Percentiles rank a stretch among this genome's conserved stretches.
phyloP scores from a whole-genome alignment of 441 rosid species.

The Aleurites moluccanus region DNA sequence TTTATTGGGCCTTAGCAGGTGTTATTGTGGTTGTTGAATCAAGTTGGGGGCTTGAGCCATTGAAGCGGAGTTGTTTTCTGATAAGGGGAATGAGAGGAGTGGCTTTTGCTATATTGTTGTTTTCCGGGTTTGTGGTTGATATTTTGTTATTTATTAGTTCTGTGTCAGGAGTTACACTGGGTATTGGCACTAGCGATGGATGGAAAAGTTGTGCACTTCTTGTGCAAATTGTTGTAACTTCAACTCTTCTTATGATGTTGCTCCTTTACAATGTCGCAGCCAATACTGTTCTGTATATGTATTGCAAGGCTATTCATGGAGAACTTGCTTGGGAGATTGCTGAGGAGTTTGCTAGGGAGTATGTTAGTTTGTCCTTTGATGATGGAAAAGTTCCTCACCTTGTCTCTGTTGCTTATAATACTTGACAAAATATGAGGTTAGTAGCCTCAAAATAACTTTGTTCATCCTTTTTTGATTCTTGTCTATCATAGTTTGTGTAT shows the following conservation, averaged over 20 bases:
- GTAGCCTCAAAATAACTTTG: not conserved
- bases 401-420: constrained; percentile 49
- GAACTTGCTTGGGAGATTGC: constrained; percentile 78
- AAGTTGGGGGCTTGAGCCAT: constrained; percentile 56
- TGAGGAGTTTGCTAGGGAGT: constrained; percentile 65
- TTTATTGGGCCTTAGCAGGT: constrained; percentile 49
- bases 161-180: constrained; percentile 14
- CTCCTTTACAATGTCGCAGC: constrained; percentile 45
- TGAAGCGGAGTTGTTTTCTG: constrained; percentile 54
- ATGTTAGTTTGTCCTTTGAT: constrained; percentile 73
- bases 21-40: constrained; percentile 74
- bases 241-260: constrained; percentile 34
- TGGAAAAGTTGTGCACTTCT: constrained; percentile 51
- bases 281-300: constrained; percentile 57
- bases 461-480: not conserved
- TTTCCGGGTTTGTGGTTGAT: constrained; percentile 28
- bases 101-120: constrained; percentile 38
- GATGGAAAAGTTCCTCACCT: constrained; percentile 67
- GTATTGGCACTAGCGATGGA: constrained; percentile 17
- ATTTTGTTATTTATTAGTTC: constrained; percentile 30
- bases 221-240: constrained; percentile 39
- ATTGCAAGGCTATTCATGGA: constrained; percentile 66
- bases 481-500: not conserved
- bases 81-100: constrained; percentile 49
- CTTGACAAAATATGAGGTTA: constrained; percentile 13